Conservation (phyloP, 352 stramenopile species). For the Aphanomyces astaci region DNA sequence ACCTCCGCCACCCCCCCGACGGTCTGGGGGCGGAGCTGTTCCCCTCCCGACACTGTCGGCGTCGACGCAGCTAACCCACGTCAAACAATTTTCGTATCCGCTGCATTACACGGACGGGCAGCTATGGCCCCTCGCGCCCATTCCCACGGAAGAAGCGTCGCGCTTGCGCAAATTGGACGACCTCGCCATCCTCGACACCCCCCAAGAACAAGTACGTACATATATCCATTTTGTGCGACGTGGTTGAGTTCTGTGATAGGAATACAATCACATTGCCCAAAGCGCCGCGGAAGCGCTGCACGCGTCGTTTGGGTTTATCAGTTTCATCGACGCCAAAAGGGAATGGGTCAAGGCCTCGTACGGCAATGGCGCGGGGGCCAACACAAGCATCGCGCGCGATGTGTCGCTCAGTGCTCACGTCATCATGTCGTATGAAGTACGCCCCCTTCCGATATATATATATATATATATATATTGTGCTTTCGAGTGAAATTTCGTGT, state of each 20-base stretch:
- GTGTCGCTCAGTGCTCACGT: conserved; percentile 60
- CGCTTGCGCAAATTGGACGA: conserved; percentile 51
- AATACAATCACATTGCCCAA: conserved; percentile 35
- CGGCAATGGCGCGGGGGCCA: conserved; percentile 51
- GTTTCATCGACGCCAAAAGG: conserved; percentile 51
- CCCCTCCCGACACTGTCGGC: background rate
- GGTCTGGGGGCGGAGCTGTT: too few relatives aligned
- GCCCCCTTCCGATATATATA: too few relatives aligned
- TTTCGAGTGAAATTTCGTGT: too few relatives aligned
- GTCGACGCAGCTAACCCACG: background rate
- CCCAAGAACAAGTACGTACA: background rate
- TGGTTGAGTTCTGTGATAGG: conserved; percentile 40
- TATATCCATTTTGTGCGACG: conserved; percentile 16
- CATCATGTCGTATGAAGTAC: conserved; percentile 55
- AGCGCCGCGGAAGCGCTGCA: conserved; percentile 61
- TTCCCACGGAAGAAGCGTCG: conserved; percentile 43
- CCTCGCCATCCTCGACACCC: conserved; percentile 42
- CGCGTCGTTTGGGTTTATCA: conserved; percentile 59
- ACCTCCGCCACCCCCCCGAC: background rate
- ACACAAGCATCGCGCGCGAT: conserved; percentile 56
- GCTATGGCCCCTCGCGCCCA: conserved; percentile 59
- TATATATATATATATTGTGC: too few relatives aligned
- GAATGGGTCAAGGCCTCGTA: conserved; percentile 22
- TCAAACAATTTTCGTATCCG: conserved; percentile 48
- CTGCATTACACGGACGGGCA: conserved; percentile 63